Percentiles rank a stretch among this genome's conserved stretches.
phyloP scores from a whole-genome alignment of 352 stramenopile species.

The Globisporangium perplexum region DNA sequence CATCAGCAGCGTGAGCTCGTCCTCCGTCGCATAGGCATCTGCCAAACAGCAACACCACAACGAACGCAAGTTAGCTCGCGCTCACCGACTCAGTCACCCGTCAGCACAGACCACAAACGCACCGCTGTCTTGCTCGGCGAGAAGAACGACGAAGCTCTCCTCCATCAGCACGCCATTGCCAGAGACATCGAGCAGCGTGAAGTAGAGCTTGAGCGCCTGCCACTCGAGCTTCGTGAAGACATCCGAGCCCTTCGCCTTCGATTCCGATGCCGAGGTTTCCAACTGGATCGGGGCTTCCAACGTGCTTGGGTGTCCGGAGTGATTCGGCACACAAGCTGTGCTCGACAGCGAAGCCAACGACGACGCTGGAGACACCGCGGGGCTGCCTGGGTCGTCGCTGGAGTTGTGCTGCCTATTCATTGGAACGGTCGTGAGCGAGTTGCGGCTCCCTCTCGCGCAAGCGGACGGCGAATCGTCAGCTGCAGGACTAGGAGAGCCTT shows the following conservation, averaged over 20 bases:
- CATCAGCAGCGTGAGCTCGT: constrained; percentile 73
- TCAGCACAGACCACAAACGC: constrained; percentile 4
- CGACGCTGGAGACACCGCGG: constrained; percentile 2
- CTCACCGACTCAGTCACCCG: too few relatives aligned
- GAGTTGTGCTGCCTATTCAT: constrained; percentile 12
- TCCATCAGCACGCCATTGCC: constrained; percentile 67
- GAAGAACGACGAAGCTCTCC: constrained; percentile 76
- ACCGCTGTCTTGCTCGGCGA: constrained; percentile 79
- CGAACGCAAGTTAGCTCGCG: not conserved
- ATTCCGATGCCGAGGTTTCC: not conserved
- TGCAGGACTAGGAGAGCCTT: constrained; percentile 1
- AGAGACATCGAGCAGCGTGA: constrained; percentile 61
- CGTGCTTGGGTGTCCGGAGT: not conserved
- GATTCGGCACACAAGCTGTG: not conserved
- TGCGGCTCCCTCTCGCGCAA: not conserved
- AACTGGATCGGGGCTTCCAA: constrained; percentile 1
- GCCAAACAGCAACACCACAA: constrained; percentile 6
- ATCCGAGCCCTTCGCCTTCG: constrained; percentile 23
- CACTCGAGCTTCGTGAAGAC: constrained; percentile 71
- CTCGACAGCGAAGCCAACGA: not conserved
- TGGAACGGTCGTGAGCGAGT: constrained; percentile 8
- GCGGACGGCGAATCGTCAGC: not conserved
- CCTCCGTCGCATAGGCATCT: constrained; percentile 82
- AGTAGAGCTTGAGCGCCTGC: constrained; percentile 74
- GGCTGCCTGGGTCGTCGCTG: constrained; percentile 10